phyloP scores from a whole-genome alignment of 305 asterid genomes.

The Coffea humblotiana region DNA sequence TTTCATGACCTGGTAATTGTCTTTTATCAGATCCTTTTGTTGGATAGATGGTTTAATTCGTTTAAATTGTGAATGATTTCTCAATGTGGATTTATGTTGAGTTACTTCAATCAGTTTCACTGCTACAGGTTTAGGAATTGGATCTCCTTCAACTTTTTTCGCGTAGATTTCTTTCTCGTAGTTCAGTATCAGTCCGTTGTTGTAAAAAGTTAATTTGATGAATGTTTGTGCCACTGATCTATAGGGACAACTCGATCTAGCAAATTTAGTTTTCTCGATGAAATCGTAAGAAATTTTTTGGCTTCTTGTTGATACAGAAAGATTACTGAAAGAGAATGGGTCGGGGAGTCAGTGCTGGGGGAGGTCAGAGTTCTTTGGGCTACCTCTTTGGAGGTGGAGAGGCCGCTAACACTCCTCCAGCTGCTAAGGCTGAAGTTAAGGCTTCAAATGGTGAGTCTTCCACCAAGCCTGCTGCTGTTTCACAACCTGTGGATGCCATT shows the following conservation, averaged over 20 bases:
- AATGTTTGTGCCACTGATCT: not conserved
- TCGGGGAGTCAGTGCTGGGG: constrained; percentile 75
- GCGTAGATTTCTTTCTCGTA: not conserved
- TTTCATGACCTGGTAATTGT: not conserved
- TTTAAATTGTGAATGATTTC: not conserved
- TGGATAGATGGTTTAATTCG: not conserved
- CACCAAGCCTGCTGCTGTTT: constrained; percentile 22
- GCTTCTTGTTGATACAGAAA: not conserved
- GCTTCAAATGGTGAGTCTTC: constrained; percentile 29
- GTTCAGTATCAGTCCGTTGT: not conserved
- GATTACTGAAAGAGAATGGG: constrained; percentile 39
- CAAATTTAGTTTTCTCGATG: not conserved
- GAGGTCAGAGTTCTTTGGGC: constrained; percentile 81
- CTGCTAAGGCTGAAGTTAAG: constrained; percentile 26
- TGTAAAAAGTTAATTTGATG: not conserved
- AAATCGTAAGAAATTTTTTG: not conserved
- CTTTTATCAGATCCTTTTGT: not conserved
- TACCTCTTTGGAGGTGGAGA: constrained; percentile 68
- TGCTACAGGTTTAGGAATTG: not conserved
- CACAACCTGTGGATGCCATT: constrained; percentile 23
- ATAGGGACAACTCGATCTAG: not conserved
- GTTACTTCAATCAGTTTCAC: not conserved
- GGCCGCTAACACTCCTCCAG: constrained; percentile 29
- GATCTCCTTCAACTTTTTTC: not conserved
- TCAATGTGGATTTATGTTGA: not conserved